Conservation (phyloP, 305 asterid species). For the Plantago lanceolata region DNA sequence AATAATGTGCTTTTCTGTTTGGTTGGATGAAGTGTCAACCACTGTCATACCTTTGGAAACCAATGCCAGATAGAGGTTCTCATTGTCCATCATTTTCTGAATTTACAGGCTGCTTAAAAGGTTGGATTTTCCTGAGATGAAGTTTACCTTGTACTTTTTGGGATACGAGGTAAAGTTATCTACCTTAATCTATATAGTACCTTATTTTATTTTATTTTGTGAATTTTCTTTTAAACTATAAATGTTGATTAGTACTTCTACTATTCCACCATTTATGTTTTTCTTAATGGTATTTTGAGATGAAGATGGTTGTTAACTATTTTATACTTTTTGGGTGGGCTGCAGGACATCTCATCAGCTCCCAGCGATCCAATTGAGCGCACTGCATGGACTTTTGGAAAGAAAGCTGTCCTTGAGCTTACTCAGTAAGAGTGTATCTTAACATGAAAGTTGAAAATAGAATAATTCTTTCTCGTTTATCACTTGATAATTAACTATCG, state of each 20-base stretch:
- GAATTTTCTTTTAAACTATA: too few species aligned
- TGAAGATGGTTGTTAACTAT: conserved; percentile 3
- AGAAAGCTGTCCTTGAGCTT: conserved; percentile 75
- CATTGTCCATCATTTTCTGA: conserved; percentile 10
- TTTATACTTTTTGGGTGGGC: conserved; percentile 17
- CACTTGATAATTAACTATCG: conserved; percentile 19
- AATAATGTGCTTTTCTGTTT: neutral
- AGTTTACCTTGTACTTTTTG: conserved; percentile 67
- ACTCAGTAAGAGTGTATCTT: conserved; percentile 59
- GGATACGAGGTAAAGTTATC: conserved; percentile 65
- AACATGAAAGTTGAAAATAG: neutral
- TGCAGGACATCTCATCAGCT: conserved; percentile 67
- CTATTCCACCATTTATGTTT: neutral
- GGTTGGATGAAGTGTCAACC: neutral
- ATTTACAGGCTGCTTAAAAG: conserved; percentile 72
- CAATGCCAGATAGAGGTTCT: conserved; percentile 4
- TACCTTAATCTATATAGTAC: neutral
- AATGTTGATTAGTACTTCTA: too few species aligned
- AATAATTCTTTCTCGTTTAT: conserved; percentile 7
- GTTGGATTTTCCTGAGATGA: conserved; percentile 76
- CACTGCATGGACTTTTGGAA: conserved; percentile 74
- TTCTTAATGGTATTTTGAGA: conserved; percentile 2
- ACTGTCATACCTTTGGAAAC: conserved; percentile 1
- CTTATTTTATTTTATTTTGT: neutral
- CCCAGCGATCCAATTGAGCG: conserved; percentile 71